Evolutionary conservation across 306 rosid genomes (phyloP).

Genomic region (Castanea crenata): DNA sequence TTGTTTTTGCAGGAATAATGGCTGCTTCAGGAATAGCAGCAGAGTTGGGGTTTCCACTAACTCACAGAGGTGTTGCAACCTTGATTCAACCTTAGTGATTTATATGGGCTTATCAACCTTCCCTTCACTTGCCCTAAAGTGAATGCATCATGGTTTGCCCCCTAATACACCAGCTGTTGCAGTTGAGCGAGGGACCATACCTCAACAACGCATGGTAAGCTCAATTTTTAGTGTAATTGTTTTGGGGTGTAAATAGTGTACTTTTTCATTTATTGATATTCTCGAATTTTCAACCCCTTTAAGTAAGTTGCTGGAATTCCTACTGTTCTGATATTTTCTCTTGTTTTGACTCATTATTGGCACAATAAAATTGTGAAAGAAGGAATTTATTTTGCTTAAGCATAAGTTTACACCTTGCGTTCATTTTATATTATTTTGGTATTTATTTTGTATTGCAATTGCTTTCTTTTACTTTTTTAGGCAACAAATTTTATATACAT

Average conservation of each 20-base stretch:
- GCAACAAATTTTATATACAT: background rate
- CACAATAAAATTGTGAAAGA: background rate
- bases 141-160: conserved; percentile 77
- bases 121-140: conserved; percentile 79
- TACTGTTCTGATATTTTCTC: background rate
- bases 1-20: conserved; percentile 65
- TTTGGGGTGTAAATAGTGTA: no score
- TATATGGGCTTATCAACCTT: conserved; percentile 95
- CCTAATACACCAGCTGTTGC: conserved; percentile 86
- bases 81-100: conserved; percentile 83
- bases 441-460: background rate
- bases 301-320: background rate
- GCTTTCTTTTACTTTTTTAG: background rate
- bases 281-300: background rate
- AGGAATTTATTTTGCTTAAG: background rate
- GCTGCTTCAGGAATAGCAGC: conserved; percentile 98
- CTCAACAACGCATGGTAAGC: conserved; percentile 78
- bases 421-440: background rate
- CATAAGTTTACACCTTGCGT: background rate
- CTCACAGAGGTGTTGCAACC: conserved; percentile 85
- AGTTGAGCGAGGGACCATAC: conserved; percentile 90
- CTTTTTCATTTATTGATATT: background rate
- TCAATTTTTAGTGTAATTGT: background rate
- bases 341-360: background rate
- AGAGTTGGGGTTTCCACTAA: conserved; percentile 80